A percentile compares a stretch with the other conserved stretches of the same genome.
Conservation (phyloP, 2,329 filamentous ascomycete genomes). For the Fusarium buharicum region DNA sequence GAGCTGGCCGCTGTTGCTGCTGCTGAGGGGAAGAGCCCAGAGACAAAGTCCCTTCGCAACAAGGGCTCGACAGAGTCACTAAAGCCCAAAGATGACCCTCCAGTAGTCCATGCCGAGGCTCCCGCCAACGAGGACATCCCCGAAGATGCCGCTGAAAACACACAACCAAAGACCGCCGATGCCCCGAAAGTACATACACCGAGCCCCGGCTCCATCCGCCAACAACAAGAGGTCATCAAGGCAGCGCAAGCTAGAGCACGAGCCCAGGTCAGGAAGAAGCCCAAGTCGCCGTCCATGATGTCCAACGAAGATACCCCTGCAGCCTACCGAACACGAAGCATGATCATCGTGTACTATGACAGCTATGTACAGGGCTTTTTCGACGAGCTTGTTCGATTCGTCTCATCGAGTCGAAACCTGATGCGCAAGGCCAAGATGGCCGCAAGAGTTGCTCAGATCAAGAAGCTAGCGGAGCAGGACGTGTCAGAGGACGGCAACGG, state of each 20-base stretch:
- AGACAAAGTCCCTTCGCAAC: slow-evolving; percentile 59
- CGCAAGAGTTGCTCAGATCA: slow-evolving; percentile 75
- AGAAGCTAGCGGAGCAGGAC: slow-evolving; percentile 68
- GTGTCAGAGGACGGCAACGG: slow-evolving; percentile 62
- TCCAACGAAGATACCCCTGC: slow-evolving; percentile 60
- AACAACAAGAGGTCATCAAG: slow-evolving; percentile 58
- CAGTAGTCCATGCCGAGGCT: slow-evolving; percentile 32
- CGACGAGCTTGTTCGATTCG: slow-evolving; percentile 82
- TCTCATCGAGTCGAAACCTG: slow-evolving; percentile 82
- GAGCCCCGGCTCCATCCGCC: slow-evolving; percentile 45
- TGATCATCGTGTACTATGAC: slow-evolving; percentile 93
- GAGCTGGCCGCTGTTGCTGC: slow-evolving; percentile 64
- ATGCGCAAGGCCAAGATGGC: slow-evolving; percentile 91
- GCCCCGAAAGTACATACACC: slow-evolving; percentile 41
- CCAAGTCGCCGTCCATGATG: slow-evolving; percentile 62
- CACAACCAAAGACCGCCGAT: slow-evolving; percentile 42
- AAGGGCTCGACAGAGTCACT: slow-evolving; percentile 65
- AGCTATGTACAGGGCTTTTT: slow-evolving; percentile 85
- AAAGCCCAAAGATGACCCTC: slow-evolving; percentile 58
- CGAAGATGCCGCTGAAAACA: slow-evolving; percentile 30
- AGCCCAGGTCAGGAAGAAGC: slow-evolving; percentile 61
- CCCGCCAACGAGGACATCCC: slow-evolving; percentile 26
- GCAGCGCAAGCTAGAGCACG: slow-evolving; percentile 55
- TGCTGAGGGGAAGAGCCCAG: slow-evolving; percentile 42
- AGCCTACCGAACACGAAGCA: slow-evolving; percentile 75